Evolutionary conservation across 306 rosid genomes (phyloP), one percentile per base, ranked within the genome.

Genomic region (Cucurbita ficifolia): DNA sequence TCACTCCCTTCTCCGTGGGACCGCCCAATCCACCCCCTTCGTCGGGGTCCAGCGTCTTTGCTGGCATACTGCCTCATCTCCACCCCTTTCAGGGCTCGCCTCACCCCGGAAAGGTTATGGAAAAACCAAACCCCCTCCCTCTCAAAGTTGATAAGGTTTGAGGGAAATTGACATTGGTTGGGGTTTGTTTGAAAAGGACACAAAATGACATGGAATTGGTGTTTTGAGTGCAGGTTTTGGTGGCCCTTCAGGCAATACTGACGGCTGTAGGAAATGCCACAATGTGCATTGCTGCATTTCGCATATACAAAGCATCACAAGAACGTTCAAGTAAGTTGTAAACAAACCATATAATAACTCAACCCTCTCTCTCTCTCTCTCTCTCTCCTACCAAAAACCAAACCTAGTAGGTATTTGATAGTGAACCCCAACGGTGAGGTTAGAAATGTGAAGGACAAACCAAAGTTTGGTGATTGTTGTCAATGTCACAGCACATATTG

Each of bases 221-320:
- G 75, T 13, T 48, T 74, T 75, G 79, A 53, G 33, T 52, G 63
- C 29, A 95, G 99, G 96, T 89, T 60, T 75, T 95, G 89, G 99
- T 95, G 81, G 96, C 96, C 80, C 87, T 95, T 79, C 96, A 95
- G 82, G 99, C 91, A 14, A 94, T 92, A 40, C 82, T 95, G 54
- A 95, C 99, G 48, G 86, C 86, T n/a, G 61, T 87, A 74, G 99
- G 99, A 74, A 91, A 95, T 62, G 84, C 83, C 50, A 89, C 97
- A 39, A 89, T 95, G 97, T 91, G 97, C 76, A 69, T 85, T 49
- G 99, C 97, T 79, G 96, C 96, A 63, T 91, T 81, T 78, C 87
- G 92, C 33, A 89, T 95, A 72, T 89, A 85, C 89, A 88, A 87
- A 85, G 77, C 96, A 50, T 81, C 96, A 39, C 78, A 76, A 52